Evolutionary conservation across 768 basidiomycete genomes (phyloP), one percentile per base, ranked within the genome.

Genomic region (Auricularia sp.): DNA sequence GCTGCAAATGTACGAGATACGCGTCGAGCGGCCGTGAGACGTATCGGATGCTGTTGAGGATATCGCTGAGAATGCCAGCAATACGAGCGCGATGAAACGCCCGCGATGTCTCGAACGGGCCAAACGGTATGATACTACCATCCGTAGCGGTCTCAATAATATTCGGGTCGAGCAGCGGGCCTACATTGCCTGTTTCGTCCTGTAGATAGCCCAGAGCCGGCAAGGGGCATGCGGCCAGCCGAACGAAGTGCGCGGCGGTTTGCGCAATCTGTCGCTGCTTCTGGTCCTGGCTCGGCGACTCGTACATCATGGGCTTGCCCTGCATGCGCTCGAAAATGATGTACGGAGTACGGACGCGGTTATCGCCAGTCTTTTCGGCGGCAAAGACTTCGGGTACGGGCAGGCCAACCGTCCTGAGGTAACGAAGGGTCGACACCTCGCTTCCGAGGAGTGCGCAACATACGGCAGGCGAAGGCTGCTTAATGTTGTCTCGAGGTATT

Each of bases 401-500:
- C 3, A 67, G 21, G 18, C 37, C 24, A 16, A 45, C 62, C 14
- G 42, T 34, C 16, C 39, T 36, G 16, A 67, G 64, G 35, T 65
- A 67, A 14, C 36, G 39, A 3, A 64, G 45, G 6, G 66, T 67
- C 5, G 66, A 59, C 7, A 63, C 64, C 44, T 67, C 66, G 63
- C 63, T 64, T 33, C 29, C 6, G 3, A 67, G 34, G 8, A 67
- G 47, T 5, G 24, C 34, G 3, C 45, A 29, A 3, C 34, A 29
- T 24, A 64, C 5, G 5, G 29, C 45, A 4, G 21, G 63, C 6
- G 66, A 58, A 1, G 66, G 58, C 37, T 58, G 29, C 35, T 44
- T 21, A 2, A 76, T 92, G 3, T 78, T 91, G 21, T 3, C 1
- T 10, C 21, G 47, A 6, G 47, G 47, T 5, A 51, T 51, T 1